Evolutionary conservation across 2,329 filamentous ascomycete genomes (phyloP).

Genomic region (Cyclaneusma minus): DNA sequence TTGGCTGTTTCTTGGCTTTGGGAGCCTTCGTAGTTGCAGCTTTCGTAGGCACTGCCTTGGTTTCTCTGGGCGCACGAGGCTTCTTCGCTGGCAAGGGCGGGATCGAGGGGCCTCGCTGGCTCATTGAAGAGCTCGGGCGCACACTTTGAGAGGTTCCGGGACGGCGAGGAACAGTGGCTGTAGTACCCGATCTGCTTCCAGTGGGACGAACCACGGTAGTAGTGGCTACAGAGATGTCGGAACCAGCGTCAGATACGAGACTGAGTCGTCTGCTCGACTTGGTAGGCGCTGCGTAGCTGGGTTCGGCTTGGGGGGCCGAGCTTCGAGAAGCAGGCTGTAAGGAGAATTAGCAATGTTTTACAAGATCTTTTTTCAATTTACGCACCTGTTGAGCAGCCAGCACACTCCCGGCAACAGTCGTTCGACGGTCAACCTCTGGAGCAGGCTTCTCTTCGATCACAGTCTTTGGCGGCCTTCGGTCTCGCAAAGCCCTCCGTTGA

Average conservation of each 20-base stretch:
- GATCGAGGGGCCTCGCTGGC: slow-evolving; percentile 21
- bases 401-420: slow-evolving; percentile 40
- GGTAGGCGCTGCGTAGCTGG: slow-evolving; percentile 11
- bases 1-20: slow-evolving; percentile 1
- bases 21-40: slow-evolving; percentile 4
- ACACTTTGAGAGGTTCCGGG: slow-evolving; percentile 26
- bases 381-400: slow-evolving; percentile 28
- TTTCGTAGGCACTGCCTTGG: background rate
- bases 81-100: slow-evolving; percentile 19
- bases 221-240: slow-evolving; percentile 11
- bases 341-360: background rate
- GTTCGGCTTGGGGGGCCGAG: slow-evolving; percentile 15
- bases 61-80: slow-evolving; percentile 10
- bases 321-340: slow-evolving; percentile 11
- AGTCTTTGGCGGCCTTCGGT: slow-evolving; percentile 45
- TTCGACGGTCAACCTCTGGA: slow-evolving; percentile 33
- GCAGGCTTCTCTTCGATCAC: slow-evolving; percentile 24
- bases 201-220: slow-evolving; percentile 6
- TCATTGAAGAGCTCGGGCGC: slow-evolving; percentile 27
- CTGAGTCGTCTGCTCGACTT: slow-evolving; percentile 24
- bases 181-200: slow-evolving; percentile 6
- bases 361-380: slow-evolving; percentile 4
- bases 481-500: slow-evolving; percentile 58
- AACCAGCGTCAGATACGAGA: slow-evolving; percentile 24
- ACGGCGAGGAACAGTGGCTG: slow-evolving; percentile 11